Conservation (phyloP, 228 moss, liverwort and hornwort species). For the Sphagnum fallax region DNA sequence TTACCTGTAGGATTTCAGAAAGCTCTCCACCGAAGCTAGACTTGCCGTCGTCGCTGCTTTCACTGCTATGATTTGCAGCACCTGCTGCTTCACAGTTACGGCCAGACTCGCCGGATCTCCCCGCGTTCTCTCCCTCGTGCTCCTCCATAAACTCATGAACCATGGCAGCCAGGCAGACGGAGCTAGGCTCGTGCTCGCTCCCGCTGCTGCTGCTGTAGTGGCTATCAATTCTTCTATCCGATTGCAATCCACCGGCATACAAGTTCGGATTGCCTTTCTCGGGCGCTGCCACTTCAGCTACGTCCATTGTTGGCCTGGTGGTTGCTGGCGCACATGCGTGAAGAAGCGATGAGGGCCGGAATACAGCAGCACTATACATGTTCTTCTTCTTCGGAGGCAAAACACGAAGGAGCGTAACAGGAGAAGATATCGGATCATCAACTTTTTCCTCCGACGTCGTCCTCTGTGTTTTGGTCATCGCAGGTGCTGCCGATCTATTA, state of each 20-base stretch:
- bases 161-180: constrained; percentile 86
- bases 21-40: constrained; percentile 64
- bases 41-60: constrained; percentile 50
- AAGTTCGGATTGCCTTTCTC: constrained; percentile 31
- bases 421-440: constrained; percentile 11
- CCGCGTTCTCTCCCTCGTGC: constrained; percentile 19
- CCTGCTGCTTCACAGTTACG: constrained; percentile 37
- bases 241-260: constrained; percentile 20
- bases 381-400: not conserved
- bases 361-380: constrained; percentile 2
- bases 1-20: constrained; percentile 49
- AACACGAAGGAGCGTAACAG: constrained; percentile 19
- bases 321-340: constrained; percentile 13
- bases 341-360: constrained; percentile 20
- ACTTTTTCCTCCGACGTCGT: constrained; percentile 32
- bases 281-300: constrained; percentile 52
- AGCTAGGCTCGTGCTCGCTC: constrained; percentile 84
- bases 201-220: constrained; percentile 81
- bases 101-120: constrained; percentile 39
- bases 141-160: constrained; percentile 81
- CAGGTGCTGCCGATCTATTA: constrained; percentile 13
- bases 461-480: constrained; percentile 21
- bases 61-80: constrained; percentile 9
- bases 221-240: constrained; percentile 18
- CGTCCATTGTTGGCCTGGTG: constrained; percentile 6